These are phyloP conservation scores for Leccinum subrobustum DNA, from an alignment of 1,284 basidiomycete genomes.

Conservation along the genomic window DNA sequence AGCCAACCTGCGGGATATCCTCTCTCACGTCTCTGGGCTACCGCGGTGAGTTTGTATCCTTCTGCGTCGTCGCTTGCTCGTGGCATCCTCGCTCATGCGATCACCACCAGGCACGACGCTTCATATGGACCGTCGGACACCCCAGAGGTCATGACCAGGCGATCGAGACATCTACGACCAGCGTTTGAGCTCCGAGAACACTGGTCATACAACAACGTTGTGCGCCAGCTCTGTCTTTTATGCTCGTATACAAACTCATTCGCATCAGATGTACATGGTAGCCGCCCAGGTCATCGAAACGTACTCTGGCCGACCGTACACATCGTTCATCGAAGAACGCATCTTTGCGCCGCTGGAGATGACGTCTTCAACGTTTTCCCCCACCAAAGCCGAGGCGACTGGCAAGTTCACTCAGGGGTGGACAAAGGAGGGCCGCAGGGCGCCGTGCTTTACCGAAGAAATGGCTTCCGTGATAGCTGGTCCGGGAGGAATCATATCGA, in stretches of 20 bases:
- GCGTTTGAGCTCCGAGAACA: constrained; percentile 40
- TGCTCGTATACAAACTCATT: neutral
- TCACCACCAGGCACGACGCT: constrained; percentile 33
- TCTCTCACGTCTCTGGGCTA: constrained; percentile 41
- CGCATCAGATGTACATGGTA: constrained; percentile 38
- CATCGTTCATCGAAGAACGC: constrained; percentile 27
- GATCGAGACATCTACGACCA: constrained; percentile 36
- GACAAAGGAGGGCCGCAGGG: constrained; percentile 24
- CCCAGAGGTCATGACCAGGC: constrained; percentile 25
- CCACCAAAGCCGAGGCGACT: constrained; percentile 30
- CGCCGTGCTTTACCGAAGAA: constrained; percentile 31
- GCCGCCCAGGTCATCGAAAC: constrained; percentile 35
- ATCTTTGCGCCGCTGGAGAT: constrained; percentile 5
- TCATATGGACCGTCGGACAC: constrained; percentile 34
- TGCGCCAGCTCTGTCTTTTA: constrained; percentile 7
- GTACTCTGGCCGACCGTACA: constrained; percentile 35
- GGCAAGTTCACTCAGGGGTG: constrained; percentile 38
- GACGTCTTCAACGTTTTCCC: constrained; percentile 36
- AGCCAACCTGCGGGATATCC: constrained; percentile 37
- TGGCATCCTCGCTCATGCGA: neutral
- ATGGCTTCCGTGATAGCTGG: constrained; percentile 28
- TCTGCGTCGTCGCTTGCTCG: neutral
- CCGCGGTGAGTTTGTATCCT: constrained; percentile 25
- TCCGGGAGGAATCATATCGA: constrained; percentile 37
- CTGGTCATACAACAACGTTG: constrained; percentile 44